Evolutionary conservation across 495 filamentous ascomycete species (phyloP), one percentile per base, ranked within the genome.

Genomic region (Podospora comata): DNA sequence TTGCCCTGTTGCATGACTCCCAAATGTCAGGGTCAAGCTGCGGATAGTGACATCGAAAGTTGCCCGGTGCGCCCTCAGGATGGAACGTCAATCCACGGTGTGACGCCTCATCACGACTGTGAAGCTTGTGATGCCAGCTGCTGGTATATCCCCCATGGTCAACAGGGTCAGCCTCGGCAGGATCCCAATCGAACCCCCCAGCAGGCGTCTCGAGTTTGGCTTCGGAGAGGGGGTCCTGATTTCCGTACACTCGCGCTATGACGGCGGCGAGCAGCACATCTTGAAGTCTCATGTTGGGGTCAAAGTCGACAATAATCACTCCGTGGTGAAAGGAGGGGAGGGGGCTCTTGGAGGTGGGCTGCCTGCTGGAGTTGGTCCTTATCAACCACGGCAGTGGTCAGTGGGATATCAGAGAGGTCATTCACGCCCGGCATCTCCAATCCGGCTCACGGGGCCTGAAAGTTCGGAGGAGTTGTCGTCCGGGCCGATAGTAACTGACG

Each of bases 21-120:
- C 68, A 70, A 7, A 19, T 23, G 3, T 30, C 6, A 3, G 65
- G 26, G 34, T 53, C 60, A 0, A 70, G 56, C 5, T 34, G 20
- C 0, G 68, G 68, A 34, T 70, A 70, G 19, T 67, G 60, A 20
- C 68, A 70, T 20, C 30, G 32, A 56, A 70, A 67, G 11, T 59
- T 66, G 11, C 32, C 23, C 9, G 65, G 44, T 7, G 68, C 53
- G 15, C 68, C 68, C 16, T 55, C 64, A 13, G 68, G 68, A 27
- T 64, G 48, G 16, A 70, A 70, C 2, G 30, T 34, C 56, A 70
- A 48, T 18, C 55, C 48, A 3, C 30, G 34, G n/a, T 48, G 61
- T 15, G 19, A 56, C 4, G n/a, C n/a, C 5, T 58, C 55, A 58
- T 20, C 55, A 58, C 55, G 55, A 18, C 18, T 20, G 55, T 58